Conservation (phyloP, 2,329 filamentous ascomycete species). For the Colletotrichum sp. region DNA sequence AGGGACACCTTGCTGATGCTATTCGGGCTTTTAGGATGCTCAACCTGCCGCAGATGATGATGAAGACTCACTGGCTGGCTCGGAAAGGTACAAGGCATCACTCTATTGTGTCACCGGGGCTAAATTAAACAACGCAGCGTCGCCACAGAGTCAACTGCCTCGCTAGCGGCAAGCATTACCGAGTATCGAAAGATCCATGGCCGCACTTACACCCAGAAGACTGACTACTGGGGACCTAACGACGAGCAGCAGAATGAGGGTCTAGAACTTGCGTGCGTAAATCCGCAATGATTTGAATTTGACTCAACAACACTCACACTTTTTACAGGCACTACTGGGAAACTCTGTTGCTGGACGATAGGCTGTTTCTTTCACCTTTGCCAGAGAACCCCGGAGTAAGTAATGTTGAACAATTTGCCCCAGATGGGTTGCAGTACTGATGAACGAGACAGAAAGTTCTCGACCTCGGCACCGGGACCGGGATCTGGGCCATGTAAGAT, state of each 20-base stretch:
- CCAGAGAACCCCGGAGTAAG: not conserved
- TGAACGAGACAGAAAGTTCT: not conserved
- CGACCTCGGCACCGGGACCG: slow-evolving; percentile 1
- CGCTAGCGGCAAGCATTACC: slow-evolving; percentile 3
- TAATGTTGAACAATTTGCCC: not conserved
- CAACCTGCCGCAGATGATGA: not conserved
- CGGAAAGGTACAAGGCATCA: not conserved
- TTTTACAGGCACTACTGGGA: not conserved
- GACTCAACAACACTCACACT: not conserved
- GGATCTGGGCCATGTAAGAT: slow-evolving; percentile 1
- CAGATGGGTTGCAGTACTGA: not conserved
- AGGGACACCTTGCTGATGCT: not conserved
- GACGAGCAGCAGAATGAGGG: slow-evolving; percentile 19
- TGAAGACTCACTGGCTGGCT: not conserved
- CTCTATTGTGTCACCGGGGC: not conserved
- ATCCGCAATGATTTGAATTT: rapidly evolving
- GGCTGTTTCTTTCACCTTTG: slow-evolving; percentile 7
- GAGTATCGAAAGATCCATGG: slow-evolving; percentile 15
- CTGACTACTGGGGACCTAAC: slow-evolving; percentile 18
- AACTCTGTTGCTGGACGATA: not conserved
- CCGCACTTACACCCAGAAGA: slow-evolving; percentile 13
- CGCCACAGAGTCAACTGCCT: not conserved
- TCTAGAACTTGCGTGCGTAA: slow-evolving; percentile 7
- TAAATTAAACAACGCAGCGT: not conserved
- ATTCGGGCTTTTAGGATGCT: not conserved